These are phyloP conservation scores for Fusarium nematophilum DNA, from an alignment of 2,329 filamentous ascomycete species.

Conservation along the genomic window DNA sequence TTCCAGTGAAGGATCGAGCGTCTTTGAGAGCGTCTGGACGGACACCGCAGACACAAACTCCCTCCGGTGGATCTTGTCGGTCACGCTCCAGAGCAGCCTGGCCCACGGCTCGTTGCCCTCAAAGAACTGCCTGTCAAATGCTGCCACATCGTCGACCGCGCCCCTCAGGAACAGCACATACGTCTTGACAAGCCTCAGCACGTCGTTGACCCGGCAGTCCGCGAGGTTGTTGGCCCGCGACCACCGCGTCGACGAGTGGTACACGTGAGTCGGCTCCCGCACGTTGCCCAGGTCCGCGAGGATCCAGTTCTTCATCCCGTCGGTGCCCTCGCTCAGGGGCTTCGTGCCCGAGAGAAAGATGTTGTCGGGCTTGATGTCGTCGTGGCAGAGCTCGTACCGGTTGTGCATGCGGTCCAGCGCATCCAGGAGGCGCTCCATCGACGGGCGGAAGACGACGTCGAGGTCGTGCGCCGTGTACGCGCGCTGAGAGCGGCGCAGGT, in stretches of 20 bases:
- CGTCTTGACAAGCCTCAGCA: conserved; percentile 44
- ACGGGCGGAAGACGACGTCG: conserved; percentile 45
- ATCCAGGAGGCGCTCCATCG: conserved; percentile 43
- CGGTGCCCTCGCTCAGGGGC: not conserved
- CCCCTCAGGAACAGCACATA: conserved; percentile 46
- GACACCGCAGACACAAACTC: conserved; percentile 8
- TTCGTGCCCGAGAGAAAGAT: conserved; percentile 41
- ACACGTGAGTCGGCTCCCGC: conserved; percentile 44
- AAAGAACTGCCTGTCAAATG: conserved; percentile 45
- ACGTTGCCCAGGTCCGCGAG: conserved; percentile 49
- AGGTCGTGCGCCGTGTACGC: conserved; percentile 40
- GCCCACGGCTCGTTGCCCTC: conserved; percentile 37
- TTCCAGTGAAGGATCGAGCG: not conserved
- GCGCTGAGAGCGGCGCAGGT: conserved; percentile 26
- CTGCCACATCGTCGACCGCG: conserved; percentile 28
- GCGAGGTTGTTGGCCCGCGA: conserved; percentile 42
- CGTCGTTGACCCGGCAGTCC: conserved; percentile 49
- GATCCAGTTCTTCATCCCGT: conserved; percentile 42
- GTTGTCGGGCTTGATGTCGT: conserved; percentile 49
- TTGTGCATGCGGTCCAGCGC: conserved; percentile 43
- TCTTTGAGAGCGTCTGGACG: conserved; percentile 4
- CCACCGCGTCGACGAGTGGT: conserved; percentile 48
- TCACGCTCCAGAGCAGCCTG: conserved; percentile 43
- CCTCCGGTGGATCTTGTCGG: conserved; percentile 10
- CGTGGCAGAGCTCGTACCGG: conserved; percentile 44